Conservation (phyloP, 1,284 basidiomycete genomes). For the Trichosporon coremiiforme region DNA sequence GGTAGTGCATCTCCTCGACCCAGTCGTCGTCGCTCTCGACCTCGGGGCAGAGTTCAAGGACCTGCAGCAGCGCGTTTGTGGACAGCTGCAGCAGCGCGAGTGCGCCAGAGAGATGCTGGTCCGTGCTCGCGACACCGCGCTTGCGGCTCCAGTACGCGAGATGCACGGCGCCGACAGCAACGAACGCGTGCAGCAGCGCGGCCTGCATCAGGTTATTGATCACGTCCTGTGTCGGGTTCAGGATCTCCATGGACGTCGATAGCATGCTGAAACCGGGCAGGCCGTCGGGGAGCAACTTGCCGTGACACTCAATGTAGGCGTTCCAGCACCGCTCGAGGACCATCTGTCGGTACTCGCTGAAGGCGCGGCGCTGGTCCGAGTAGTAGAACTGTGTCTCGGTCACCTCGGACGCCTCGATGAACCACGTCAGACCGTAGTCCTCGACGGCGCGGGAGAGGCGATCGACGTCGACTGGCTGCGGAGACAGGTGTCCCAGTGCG, state of each 20-base stretch:
- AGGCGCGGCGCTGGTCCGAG: conserved; percentile 25
- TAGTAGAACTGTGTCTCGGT: conserved; percentile 24
- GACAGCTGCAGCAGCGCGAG: conserved; percentile 20
- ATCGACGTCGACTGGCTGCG: conserved; percentile 12
- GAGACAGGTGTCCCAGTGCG: not conserved
- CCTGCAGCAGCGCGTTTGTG: conserved; percentile 22
- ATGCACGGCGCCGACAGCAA: conserved; percentile 22
- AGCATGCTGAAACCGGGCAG: conserved; percentile 14
- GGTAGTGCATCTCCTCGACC: conserved; percentile 22
- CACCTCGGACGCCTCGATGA: conserved; percentile 27
- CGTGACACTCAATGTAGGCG: conserved; percentile 26
- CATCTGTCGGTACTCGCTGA: conserved; percentile 22
- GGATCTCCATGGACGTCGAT: conserved; percentile 4
- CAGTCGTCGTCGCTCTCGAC: conserved; percentile 10
- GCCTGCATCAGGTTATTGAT: conserved; percentile 21
- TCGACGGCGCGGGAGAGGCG: conserved; percentile 17
- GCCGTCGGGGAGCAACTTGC: conserved; percentile 20
- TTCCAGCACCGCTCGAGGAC: conserved; percentile 28
- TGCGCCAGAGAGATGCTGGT: conserved; percentile 23
- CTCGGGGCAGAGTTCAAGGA: not conserved
- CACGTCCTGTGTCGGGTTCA: conserved; percentile 1
- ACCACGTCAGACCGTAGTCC: conserved; percentile 28
- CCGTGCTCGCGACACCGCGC: conserved; percentile 17
- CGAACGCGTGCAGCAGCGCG: conserved; percentile 25
- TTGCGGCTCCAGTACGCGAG: conserved; percentile 26